Conservation (phyloP, 192 early-diverging fungal species). For the Coemansia sp. region DNA sequence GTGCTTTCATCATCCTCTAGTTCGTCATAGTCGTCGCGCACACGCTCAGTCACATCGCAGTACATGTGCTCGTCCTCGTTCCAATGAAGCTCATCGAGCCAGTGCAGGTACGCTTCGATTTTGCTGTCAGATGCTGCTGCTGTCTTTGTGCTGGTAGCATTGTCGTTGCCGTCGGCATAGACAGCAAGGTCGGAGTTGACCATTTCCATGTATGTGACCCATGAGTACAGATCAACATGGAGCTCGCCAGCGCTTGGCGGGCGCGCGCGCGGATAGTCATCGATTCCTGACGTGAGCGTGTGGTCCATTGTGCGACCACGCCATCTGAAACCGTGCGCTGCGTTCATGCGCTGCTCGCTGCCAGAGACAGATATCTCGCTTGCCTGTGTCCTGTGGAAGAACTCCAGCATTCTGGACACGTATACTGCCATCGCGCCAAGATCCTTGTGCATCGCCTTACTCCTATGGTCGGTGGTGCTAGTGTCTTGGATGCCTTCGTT, state of each 20-base stretch:
- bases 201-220: constrained; percentile 34
- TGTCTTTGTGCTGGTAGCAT: background rate
- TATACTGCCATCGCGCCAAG: constrained; percentile 65
- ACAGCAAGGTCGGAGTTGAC: constrained; percentile 22
- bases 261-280: constrained; percentile 88
- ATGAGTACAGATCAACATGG: constrained; percentile 42
- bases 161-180: background rate
- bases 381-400: constrained; percentile 79
- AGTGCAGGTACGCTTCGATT: constrained; percentile 19
- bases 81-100: constrained; percentile 44
- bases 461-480: background rate
- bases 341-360: constrained; percentile 7
- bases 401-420: constrained; percentile 70
- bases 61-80: constrained; percentile 44
- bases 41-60: constrained; percentile 35
- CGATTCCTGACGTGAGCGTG: constrained; percentile 87
- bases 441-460: constrained; percentile 32
- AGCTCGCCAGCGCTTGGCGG: constrained; percentile 62
- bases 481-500: background rate
- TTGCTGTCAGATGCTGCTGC: background rate
- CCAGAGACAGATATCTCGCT: constrained; percentile 53
- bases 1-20: constrained; percentile 39
- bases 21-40: constrained; percentile 44
- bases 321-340: constrained; percentile 85
- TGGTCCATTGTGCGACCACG: constrained; percentile 81